Percentiles rank a stretch among this genome's conserved stretches.
phyloP scores from a whole-genome alignment of 805 yeast genomes.

The Teunomyces atbi region DNA sequence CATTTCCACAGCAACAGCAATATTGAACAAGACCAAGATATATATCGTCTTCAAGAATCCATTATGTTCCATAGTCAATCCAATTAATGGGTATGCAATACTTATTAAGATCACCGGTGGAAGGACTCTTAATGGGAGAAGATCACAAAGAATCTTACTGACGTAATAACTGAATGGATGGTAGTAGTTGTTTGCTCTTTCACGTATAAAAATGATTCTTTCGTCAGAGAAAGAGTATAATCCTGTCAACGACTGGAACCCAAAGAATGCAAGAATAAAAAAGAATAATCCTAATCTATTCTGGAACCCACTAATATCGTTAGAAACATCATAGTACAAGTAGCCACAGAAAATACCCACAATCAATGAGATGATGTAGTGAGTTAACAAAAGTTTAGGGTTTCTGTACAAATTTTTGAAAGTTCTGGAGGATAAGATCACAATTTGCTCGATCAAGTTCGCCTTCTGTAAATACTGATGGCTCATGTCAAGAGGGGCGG shows the following conservation, averaged over 20 bases:
- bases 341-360: slow-evolving; percentile 85
- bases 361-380: slow-evolving; percentile 71
- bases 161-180: slow-evolving; percentile 81
- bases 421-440: slow-evolving; percentile 79
- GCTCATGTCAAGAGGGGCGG: slow-evolving; percentile 25
- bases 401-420: slow-evolving; percentile 91
- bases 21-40: slow-evolving; percentile 77
- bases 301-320: slow-evolving; percentile 95
- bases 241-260: slow-evolving; percentile 91
- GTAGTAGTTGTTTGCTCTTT: slow-evolving; percentile 92
- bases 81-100: slow-evolving; percentile 87
- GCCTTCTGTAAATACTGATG: slow-evolving; percentile 49
- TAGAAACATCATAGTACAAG: slow-evolving; percentile 75
- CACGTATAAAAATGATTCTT: slow-evolving; percentile 85
- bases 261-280: slow-evolving; percentile 86
- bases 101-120: slow-evolving; percentile 84
- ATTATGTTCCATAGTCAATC: slow-evolving; percentile 72
- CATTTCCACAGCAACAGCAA: slow-evolving; percentile 82
- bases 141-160: slow-evolving; percentile 86
- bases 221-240: slow-evolving; percentile 86
- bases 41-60: slow-evolving; percentile 69
- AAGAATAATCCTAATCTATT: slow-evolving; percentile 92
- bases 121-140: slow-evolving; percentile 86
- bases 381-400: slow-evolving; percentile 83
- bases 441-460: slow-evolving; percentile 58